A percentile compares a stretch with the other conserved stretches of the same genome.
These are phyloP conservation scores for Cicer bijugum DNA, from an alignment of 306 rosid species.

Conservation along the genomic window DNA sequence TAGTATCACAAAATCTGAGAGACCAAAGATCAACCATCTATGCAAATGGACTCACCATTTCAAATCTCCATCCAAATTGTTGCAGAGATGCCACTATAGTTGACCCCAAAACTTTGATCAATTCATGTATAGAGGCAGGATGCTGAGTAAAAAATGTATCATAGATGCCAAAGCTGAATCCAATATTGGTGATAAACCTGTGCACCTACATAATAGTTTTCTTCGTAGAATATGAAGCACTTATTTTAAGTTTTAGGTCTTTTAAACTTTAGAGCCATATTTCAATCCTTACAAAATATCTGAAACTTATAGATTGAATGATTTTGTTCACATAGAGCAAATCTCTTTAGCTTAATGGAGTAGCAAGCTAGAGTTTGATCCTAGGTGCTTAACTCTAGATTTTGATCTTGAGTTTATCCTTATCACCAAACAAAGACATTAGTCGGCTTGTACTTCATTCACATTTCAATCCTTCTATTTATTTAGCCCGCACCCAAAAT, in stretches of 20 bases:
- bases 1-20: constrained; percentile 15
- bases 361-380: constrained; percentile 13
- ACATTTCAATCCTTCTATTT: not conserved
- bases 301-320: constrained; percentile 11
- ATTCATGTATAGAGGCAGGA: not conserved
- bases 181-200: not conserved
- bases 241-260: not conserved
- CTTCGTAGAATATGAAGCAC: constrained; percentile 7
- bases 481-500: constrained; percentile 5
- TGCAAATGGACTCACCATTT: constrained; percentile 20
- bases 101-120: constrained; percentile 25
- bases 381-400: constrained; percentile 3
- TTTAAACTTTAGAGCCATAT: not conserved
- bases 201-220: constrained; percentile 2
- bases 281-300: constrained; percentile 9
- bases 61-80: constrained; percentile 30
- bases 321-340: constrained; percentile 4
- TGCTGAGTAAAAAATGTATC: constrained; percentile 2
- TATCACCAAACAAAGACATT: not conserved
- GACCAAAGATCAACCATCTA: constrained; percentile 15
- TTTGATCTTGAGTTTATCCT: not conserved
- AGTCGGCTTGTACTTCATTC: not conserved
- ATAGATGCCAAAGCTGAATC: constrained; percentile 13
- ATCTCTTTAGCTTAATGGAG: constrained; percentile 16
- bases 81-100: constrained; percentile 14